phyloP scores from a whole-genome alignment of 202 grass and related monocot species.

The Schoenoplectus tabernaemontani region DNA sequence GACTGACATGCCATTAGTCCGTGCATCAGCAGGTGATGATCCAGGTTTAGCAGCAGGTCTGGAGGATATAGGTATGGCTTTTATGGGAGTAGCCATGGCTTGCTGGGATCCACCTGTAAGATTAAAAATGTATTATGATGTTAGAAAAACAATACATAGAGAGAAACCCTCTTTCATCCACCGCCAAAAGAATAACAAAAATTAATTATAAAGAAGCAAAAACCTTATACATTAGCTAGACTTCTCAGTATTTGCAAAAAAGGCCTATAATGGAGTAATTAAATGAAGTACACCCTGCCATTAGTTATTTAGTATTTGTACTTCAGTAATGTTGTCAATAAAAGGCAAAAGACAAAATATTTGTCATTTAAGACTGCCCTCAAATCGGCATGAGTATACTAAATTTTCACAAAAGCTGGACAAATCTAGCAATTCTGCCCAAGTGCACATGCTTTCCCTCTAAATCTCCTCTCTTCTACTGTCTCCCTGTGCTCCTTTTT shows the following conservation, averaged over 20 bases:
- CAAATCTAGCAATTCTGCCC: background rate
- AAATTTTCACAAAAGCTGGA: background rate
- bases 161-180: too few species aligned
- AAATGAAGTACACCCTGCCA: background rate
- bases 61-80: conserved; percentile 76
- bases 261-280: background rate
- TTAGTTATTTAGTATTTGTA: background rate
- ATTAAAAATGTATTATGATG: background rate
- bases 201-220: background rate
- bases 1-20: conserved; percentile 16
- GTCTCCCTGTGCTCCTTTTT: background rate
- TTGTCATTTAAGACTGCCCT: background rate
- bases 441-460: too few species aligned
- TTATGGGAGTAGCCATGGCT: conserved; percentile 42
- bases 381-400: background rate
- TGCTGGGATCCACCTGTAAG: conserved; percentile 36
- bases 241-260: background rate
- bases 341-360: background rate
- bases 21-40: conserved; percentile 26
- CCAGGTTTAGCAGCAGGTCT: conserved; percentile 36
- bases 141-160: background rate
- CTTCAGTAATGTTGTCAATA: background rate
- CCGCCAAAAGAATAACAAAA: background rate
- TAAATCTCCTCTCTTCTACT: background rate
- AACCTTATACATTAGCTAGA: background rate